A percentile compares a stretch with the other conserved stretches of the same genome.
Evolutionary conservation across 176 grass and related monocot species (phyloP).

Genomic region (Microstegium vimineum): DNA sequence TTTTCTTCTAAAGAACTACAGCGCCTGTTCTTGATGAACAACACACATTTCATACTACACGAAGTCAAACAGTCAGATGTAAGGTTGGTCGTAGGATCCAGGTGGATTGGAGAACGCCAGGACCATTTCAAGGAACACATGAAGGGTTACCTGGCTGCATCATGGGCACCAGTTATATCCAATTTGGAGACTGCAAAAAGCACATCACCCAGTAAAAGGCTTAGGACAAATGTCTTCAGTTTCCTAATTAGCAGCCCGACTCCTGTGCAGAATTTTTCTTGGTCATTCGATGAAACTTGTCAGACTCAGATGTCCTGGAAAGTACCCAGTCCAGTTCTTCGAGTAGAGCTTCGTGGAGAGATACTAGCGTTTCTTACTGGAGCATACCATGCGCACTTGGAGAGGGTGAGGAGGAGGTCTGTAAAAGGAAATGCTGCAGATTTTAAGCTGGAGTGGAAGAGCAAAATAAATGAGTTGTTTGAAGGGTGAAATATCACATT

Average conservation of each 20-base stretch:
- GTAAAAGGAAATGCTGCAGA: neutral
- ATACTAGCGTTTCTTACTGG: neutral
- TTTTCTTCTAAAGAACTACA: neutral
- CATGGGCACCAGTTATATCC: neutral
- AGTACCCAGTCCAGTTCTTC: neutral
- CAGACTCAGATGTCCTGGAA: neutral
- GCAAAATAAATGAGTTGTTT: neutral
- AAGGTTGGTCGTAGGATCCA: neutral
- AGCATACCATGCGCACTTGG: neutral
- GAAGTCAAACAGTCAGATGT: neutral
- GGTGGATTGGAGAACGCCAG: neutral
- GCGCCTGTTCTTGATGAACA: neutral
- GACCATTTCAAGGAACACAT: neutral
- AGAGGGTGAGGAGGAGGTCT: neutral
- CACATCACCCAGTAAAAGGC: neutral
- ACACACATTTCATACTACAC: neutral
- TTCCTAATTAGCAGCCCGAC: neutral
- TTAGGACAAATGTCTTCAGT: neutral
- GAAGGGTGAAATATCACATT: neutral
- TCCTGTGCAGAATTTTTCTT: neutral
- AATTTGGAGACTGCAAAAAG: neutral
- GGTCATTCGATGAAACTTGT: neutral
- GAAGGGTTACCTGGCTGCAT: neutral
- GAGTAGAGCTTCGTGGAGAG: neutral
- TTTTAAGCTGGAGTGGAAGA: neutral